These are phyloP conservation scores for Extremus antarcticus DNA, from an alignment of 495 filamentous ascomycete genomes.

Conservation along the genomic window DNA sequence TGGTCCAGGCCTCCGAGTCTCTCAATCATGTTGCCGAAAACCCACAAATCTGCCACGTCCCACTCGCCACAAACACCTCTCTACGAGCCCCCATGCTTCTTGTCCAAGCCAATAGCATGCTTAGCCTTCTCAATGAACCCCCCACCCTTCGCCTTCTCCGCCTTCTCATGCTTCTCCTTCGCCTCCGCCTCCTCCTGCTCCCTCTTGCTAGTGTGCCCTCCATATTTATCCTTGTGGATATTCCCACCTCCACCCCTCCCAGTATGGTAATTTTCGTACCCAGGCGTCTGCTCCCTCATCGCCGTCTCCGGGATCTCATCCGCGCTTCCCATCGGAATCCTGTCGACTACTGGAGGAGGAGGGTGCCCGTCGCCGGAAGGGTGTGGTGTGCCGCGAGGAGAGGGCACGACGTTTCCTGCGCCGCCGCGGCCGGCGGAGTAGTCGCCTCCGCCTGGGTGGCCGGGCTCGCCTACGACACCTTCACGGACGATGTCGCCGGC, in stretches of 20 bases:
- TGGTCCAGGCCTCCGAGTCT: too few species aligned
- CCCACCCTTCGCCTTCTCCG: constrained; percentile 15
- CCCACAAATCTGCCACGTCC: too few species aligned
- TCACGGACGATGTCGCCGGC: constrained; percentile 24
- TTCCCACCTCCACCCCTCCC: constrained; percentile 32
- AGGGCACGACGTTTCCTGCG: constrained; percentile 25
- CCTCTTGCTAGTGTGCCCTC: constrained; percentile 25
- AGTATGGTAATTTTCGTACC: constrained; percentile 32
- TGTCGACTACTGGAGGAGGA: constrained; percentile 8
- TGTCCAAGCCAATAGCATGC: constrained; percentile 17
- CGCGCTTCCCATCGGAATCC: constrained; percentile 8
- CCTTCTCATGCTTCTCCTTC: constrained; percentile 15
- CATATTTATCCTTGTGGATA: constrained; percentile 30
- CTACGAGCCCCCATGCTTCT: background rate
- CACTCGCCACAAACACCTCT: background rate
- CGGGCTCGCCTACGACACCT: background rate
- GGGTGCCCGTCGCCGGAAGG: background rate
- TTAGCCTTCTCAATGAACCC: constrained; percentile 29
- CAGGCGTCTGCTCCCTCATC: constrained; percentile 16
- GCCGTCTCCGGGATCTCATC: constrained; percentile 31
- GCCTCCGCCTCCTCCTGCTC: constrained; percentile 16
- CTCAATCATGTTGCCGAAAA: too few species aligned
- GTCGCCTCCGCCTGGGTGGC: background rate
- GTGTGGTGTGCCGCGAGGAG: background rate
- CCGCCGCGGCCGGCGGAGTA: constrained; percentile 28